Evolutionary conservation across 2,329 filamentous ascomycete genomes (phyloP), one percentile per base, ranked within the genome.

Genomic region (Claviceps fusiformis): DNA sequence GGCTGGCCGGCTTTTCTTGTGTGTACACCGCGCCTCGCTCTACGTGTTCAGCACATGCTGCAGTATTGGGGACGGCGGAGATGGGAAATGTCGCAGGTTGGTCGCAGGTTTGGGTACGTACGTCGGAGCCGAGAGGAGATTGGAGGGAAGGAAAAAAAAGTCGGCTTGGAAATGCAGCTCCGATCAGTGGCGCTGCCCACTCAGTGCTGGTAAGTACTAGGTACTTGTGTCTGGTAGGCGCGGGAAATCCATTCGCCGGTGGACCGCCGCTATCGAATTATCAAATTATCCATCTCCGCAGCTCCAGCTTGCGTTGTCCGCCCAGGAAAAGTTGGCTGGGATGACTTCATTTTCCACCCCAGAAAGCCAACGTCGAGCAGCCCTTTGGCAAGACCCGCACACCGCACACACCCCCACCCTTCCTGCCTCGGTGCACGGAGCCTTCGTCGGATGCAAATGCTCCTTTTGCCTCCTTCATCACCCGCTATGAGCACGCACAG

Each of bases 401-500:
- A 4, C 7, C n/a, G 5, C 9, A 37, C 27, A 10, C 19, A 15
- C 11, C 5, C 41, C 24, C 10, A 6, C 19, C 33, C 33, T 1
- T 8, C 31, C 31, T 33, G 8, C 8, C 33, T 13, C 17, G 19
- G 33, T 35, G 39, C 51, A 56, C 31, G 43, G 27, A 55, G 24
- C 54, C 41, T 29, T 19, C 19, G 17, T 37, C 19, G 48, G n/a
- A 27, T 13, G 19, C 59, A 59, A 60, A 68, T 65, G 64, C 62
- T 56, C 61, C 55, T 56, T 55, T n/a, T n/a, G n/a, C n/a, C 59
- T 57, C 61, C 57, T 57, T 55, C 61, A 57, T 49, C 57, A 55
- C 54, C 64, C 63, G 69, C 59, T 59, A 79, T 76, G 75, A 67
- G 74, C 62, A 66, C 70, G 59, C 67, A 71, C 53, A 65, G 68